Percentiles rank a stretch among this genome's conserved stretches.
phyloP scores from a whole-genome alignment of 441 rosid species.

The Flueggea neowawraea region DNA sequence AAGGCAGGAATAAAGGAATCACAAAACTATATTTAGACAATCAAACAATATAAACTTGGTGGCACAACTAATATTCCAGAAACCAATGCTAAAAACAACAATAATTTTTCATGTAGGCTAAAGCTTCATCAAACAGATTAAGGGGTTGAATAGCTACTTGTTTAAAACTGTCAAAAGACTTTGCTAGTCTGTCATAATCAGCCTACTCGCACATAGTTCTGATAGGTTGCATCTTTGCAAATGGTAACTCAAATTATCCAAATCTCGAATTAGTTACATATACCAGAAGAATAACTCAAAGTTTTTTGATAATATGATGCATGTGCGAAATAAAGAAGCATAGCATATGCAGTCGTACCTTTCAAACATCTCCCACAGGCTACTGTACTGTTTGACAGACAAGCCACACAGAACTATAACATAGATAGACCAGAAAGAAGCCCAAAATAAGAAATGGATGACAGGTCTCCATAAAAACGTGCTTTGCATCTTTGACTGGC shows the following conservation, averaged over 20 bases:
- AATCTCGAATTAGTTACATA: too few species aligned
- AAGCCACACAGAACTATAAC: conserved; percentile 63
- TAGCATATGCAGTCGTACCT: conserved; percentile 44
- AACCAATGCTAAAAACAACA: too few species aligned
- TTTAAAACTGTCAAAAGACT: too few species aligned
- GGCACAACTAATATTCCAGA: too few species aligned
- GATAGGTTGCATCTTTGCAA: neutral
- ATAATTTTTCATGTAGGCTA: too few species aligned
- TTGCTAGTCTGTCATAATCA: conserved; percentile 1
- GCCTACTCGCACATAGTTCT: neutral
- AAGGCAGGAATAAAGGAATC: conserved; percentile 10
- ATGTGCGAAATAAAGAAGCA: neutral
- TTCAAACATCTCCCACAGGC: conserved; percentile 78
- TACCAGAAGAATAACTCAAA: too few species aligned
- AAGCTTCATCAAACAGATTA: too few species aligned
- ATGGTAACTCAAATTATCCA: neutral
- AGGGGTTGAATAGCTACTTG: too few species aligned
- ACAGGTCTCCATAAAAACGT: conserved; percentile 62
- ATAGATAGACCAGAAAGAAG: conserved; percentile 63
- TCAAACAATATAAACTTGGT: neutral
- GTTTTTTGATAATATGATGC: conserved; percentile 7
- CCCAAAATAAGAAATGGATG: conserved; percentile 62
- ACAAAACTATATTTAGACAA: conserved; percentile 8
- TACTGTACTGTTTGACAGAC: conserved; percentile 62
- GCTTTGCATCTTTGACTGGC: conserved; percentile 20